Percentiles rank a stretch among this genome's conserved stretches.
These are phyloP conservation scores for Pseudogymnoascus sp. DNA, from an alignment of 2,329 filamentous ascomycete species.

Conservation along the genomic window DNA sequence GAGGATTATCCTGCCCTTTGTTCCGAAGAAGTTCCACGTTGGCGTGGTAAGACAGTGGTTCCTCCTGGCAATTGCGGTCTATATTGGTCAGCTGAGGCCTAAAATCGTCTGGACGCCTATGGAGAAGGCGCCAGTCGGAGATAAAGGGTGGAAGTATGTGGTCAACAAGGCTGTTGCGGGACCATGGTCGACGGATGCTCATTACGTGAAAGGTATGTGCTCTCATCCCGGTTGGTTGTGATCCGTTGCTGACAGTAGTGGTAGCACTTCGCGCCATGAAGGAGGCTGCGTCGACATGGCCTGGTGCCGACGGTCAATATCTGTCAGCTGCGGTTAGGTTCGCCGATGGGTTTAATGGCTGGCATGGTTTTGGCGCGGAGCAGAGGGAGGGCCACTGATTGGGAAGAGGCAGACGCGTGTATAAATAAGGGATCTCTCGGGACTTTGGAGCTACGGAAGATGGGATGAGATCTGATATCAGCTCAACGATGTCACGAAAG, in stretches of 20 bases:
- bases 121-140: constrained; percentile 30
- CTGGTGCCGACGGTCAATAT: constrained; percentile 57
- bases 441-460: not conserved
- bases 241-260: constrained; percentile 5
- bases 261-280: constrained; percentile 62
- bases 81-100: constrained; percentile 67
- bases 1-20: constrained; percentile 69
- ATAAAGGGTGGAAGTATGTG: constrained; percentile 67
- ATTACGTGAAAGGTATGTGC: constrained; percentile 70
- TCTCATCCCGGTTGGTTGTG: not conserved
- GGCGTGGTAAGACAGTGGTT: constrained; percentile 79
- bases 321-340: constrained; percentile 62
- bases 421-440: not conserved
- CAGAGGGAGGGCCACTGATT: not conserved
- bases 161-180: constrained; percentile 61
- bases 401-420: not conserved
- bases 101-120: constrained; percentile 58
- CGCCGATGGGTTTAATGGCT: constrained; percentile 63
- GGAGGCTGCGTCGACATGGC: constrained; percentile 67
- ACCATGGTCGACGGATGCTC: constrained; percentile 60
- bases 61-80: constrained; percentile 70
- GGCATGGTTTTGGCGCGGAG: constrained; percentile 36
- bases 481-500: not conserved
- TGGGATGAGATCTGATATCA: not conserved
- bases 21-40: constrained; percentile 66